Conservation (phyloP, 2,329 filamentous ascomycete genomes). For the Iodosphaeria phyllophila region DNA sequence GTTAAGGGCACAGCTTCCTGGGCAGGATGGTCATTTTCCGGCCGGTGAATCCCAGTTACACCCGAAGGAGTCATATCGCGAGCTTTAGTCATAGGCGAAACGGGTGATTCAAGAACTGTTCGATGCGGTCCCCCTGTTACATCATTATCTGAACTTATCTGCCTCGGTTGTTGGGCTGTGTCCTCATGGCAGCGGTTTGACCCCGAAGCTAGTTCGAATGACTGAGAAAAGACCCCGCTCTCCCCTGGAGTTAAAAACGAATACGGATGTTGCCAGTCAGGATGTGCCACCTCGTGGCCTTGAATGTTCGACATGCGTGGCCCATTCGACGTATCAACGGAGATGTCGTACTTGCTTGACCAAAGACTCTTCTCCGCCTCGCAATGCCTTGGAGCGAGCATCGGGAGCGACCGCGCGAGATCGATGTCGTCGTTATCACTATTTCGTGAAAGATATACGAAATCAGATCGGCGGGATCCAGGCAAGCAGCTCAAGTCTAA, state of each 20-base stretch:
- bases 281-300: constrained; percentile 30
- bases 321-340: constrained; percentile 23
- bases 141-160: constrained; percentile 15
- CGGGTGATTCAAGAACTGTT: constrained; percentile 26
- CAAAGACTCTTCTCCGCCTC: constrained; percentile 35
- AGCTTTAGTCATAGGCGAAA: constrained; percentile 16
- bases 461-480: too few relatives aligned
- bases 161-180: constrained; percentile 15
- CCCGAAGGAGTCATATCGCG: constrained; percentile 18
- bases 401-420: too few relatives aligned
- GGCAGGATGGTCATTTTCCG: constrained; percentile 17
- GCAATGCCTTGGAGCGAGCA: constrained; percentile 36
- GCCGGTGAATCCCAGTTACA: constrained; percentile 22
- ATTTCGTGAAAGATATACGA: too few relatives aligned
- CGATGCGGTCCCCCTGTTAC: constrained; percentile 41
- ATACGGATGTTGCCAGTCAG: constrained; percentile 37
- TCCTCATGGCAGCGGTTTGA: constrained; percentile 16
- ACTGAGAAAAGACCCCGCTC: constrained; percentile 23
- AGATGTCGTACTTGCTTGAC: constrained; percentile 32
- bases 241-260: constrained; percentile 27
- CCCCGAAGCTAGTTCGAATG: constrained; percentile 21
- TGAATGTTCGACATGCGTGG: constrained; percentile 41
- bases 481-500: too few relatives aligned
- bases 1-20: constrained; percentile 16
- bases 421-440: too few relatives aligned